These are phyloP conservation scores for Jaltomata sinuosa DNA, from an alignment of 257 asterid species.

Conservation along the genomic window DNA sequence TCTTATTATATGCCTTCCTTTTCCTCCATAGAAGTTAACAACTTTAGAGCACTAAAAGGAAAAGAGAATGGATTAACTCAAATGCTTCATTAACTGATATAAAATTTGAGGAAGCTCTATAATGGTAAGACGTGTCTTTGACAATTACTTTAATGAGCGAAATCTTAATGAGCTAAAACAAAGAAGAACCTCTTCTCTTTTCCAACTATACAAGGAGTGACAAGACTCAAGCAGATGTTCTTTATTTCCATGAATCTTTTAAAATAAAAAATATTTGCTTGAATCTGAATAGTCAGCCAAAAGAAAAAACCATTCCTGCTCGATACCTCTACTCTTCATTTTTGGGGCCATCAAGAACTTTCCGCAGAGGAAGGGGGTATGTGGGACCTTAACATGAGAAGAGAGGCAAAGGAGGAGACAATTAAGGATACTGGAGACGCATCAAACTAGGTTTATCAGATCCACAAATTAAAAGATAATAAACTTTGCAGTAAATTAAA, in stretches of 20 bases:
- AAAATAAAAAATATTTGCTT: background rate
- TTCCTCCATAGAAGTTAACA: background rate
- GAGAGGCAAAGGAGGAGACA: background rate
- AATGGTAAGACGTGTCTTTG: background rate
- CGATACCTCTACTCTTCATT: background rate
- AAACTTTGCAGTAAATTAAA: background rate
- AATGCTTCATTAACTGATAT: background rate
- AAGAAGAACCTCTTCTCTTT: background rate
- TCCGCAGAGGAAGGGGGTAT: background rate
- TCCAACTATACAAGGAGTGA: background rate
- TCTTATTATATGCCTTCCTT: background rate
- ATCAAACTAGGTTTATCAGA: background rate
- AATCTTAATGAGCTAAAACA: background rate
- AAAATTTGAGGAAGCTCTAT: background rate
- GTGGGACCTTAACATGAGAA: background rate
- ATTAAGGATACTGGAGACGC: background rate
- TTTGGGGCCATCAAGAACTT: background rate
- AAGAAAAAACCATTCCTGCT: background rate
- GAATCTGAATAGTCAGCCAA: background rate
- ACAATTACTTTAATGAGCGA: background rate
- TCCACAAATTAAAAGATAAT: background rate
- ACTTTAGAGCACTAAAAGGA: background rate
- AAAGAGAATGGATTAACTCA: background rate
- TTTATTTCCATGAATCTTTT: background rate
- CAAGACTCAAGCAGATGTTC: background rate